These are phyloP conservation scores for Yamadazyma ubonensis DNA, from an alignment of 805 yeast genomes.

Conservation along the genomic window DNA sequence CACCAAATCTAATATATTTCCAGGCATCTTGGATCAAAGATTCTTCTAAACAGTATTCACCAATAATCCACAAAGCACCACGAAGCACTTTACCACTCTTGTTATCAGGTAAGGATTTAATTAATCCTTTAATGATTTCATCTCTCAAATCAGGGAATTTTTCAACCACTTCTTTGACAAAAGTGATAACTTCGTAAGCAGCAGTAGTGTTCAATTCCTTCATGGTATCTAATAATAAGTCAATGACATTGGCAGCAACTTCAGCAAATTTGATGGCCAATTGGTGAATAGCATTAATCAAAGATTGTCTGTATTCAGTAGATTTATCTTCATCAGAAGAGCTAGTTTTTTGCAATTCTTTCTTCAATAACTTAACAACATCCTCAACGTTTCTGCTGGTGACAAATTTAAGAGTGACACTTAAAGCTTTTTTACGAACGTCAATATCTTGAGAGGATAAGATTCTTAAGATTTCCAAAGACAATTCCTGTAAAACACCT, in stretches of 20 bases:
- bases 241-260: conserved; percentile 89
- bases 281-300: conserved; percentile 84
- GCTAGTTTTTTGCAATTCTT: conserved; percentile 78
- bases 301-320: conserved; percentile 81
- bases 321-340: conserved; percentile 74
- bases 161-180: conserved; percentile 92
- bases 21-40: conserved; percentile 76
- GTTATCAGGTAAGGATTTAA: conserved; percentile 59
- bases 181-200: conserved; percentile 86
- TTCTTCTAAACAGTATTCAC: conserved; percentile 81
- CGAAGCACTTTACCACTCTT: conserved; percentile 89
- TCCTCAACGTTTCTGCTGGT: conserved; percentile 90
- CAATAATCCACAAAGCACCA: conserved; percentile 93
- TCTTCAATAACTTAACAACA: conserved; percentile 86
- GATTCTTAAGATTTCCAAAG: conserved; percentile 82
- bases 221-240: conserved; percentile 79
- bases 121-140: conserved; percentile 60
- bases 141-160: conserved; percentile 79
- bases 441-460: conserved; percentile 87
- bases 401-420: conserved; percentile 76
- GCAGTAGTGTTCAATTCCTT: conserved; percentile 81
- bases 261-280: conserved; percentile 87
- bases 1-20: conserved; percentile 75
- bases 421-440: conserved; percentile 85
- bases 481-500: conserved; percentile 78